A percentile compares a stretch with the other conserved stretches of the same genome.
Evolutionary conservation across 1,284 basidiomycete genomes (phyloP).

Genomic region (Sphaerobolus stellatus): DNA sequence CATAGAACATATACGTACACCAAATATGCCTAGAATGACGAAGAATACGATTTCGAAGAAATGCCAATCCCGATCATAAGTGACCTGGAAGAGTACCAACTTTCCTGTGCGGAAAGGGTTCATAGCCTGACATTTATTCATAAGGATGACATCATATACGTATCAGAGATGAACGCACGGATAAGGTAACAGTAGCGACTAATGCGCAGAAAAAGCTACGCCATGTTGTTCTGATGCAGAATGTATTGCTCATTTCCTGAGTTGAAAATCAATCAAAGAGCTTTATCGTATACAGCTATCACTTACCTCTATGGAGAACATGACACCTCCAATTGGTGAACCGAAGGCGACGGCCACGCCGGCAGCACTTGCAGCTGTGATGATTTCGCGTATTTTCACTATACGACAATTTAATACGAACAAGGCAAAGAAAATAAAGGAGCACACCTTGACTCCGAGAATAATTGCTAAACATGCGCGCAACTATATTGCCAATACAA

Average conservation of each 20-base stretch:
- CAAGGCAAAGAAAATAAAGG: constrained; percentile 7
- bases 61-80: constrained; percentile 98
- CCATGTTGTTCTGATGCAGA: constrained; percentile 99
- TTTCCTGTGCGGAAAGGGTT: constrained; percentile 99
- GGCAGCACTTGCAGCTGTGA: constrained; percentile 94
- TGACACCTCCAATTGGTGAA: constrained; percentile 94
- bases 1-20: constrained; percentile 51
- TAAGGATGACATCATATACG: constrained; percentile 11
- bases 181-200: constrained; percentile 93
- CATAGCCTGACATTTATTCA: constrained; percentile 66
- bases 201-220: constrained; percentile 95
- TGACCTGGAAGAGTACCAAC: constrained; percentile 96
- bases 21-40: constrained; percentile 92
- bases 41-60: constrained; percentile 98
- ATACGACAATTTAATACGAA: constrained; percentile 11
- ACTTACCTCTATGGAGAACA: constrained; percentile 72
- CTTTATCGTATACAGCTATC: neutral
- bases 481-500: constrained; percentile 88
- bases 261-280: neutral
- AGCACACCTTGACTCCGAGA: constrained; percentile 81
- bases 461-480: constrained; percentile 79
- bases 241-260: constrained; percentile 97
- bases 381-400: constrained; percentile 95
- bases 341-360: constrained; percentile 98
- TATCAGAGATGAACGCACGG: constrained; percentile 54